phyloP scores from a whole-genome alignment of 306 rosid species.

The Glycine tomentella region DNA sequence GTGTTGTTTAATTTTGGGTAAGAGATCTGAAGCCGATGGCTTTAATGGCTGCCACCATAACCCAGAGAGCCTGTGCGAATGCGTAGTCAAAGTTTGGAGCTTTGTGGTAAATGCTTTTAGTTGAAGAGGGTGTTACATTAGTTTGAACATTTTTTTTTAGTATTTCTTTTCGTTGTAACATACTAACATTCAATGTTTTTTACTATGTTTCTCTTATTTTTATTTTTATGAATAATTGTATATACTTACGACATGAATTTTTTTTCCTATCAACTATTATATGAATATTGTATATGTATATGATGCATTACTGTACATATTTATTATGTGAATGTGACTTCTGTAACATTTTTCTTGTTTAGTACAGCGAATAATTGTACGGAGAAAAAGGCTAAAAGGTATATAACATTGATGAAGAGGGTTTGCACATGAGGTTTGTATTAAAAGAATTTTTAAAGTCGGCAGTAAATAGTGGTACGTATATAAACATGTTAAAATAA shows the following conservation, averaged over 20 bases:
- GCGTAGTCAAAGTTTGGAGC: slow-evolving; percentile 25
- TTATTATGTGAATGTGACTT: background rate
- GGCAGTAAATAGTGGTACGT: background rate
- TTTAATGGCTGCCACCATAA: background rate
- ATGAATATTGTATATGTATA: background rate
- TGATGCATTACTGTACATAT: background rate
- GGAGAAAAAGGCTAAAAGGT: background rate
- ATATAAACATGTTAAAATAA: background rate
- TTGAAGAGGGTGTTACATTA: background rate
- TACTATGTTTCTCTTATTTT: no score
- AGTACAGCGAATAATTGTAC: background rate
- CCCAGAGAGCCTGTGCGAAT: background rate
- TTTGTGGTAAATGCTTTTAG: background rate
- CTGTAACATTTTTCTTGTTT: background rate
- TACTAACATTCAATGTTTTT: no score
- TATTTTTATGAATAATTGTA: no score
- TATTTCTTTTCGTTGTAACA: no score
- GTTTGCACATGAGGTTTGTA: no score
- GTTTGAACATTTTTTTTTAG: no score
- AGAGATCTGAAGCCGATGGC: slow-evolving; percentile 57
- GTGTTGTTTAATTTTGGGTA: slow-evolving; percentile 39
- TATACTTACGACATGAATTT: background rate
- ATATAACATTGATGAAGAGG: background rate
- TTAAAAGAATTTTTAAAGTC: no score
- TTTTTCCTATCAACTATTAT: no score